A percentile compares a stretch with the other conserved stretches of the same genome.
Conservation (phyloP, 1,284 basidiomycete species). For the Termitomyces sp. region DNA sequence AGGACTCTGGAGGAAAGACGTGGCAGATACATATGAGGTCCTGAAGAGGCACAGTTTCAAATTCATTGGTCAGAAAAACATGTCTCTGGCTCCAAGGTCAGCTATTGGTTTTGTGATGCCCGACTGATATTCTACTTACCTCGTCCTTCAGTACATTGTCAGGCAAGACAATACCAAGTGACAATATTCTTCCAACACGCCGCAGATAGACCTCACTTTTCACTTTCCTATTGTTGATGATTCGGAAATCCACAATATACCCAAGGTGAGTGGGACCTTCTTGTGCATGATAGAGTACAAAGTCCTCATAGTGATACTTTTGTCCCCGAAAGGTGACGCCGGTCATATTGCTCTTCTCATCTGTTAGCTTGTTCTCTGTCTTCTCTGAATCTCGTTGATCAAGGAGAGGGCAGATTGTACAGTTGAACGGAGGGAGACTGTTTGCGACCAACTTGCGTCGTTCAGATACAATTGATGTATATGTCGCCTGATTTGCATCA, state of each 20-base stretch:
- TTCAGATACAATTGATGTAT: conserved; percentile 29
- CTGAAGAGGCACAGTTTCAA: conserved; percentile 27
- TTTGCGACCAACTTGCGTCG: conserved; percentile 20
- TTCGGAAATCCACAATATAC: conserved; percentile 26
- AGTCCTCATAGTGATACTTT: conserved; percentile 53
- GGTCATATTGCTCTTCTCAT: conserved; percentile 25
- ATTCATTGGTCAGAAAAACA: conserved; percentile 50
- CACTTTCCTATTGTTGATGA: conserved; percentile 10
- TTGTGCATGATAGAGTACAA: conserved; percentile 41
- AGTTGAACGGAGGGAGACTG: conserved; percentile 44
- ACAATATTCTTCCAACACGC: conserved; percentile 29
- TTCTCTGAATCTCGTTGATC: conserved; percentile 27
- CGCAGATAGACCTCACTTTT: conserved; percentile 23
- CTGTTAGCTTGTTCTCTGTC: conserved; percentile 22
- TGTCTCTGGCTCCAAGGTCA: conserved; percentile 38
- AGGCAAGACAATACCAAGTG: conserved; percentile 26
- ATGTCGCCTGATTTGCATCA: conserved; percentile 25
- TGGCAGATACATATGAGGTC: conserved; percentile 44
- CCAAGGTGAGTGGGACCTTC: conserved; percentile 38
- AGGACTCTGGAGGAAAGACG: conserved; percentile 35
- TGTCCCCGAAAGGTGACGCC: conserved; percentile 40
- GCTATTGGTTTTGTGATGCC: not conserved
- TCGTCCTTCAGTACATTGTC: conserved; percentile 29
- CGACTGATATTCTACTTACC: conserved; percentile 16
- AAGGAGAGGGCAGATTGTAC: conserved; percentile 38